Percentiles rank a stretch among this genome's conserved stretches.
These are phyloP conservation scores for Sporothrix inflata DNA, from an alignment of 2,329 filamentous ascomycete genomes.

Conservation along the genomic window DNA sequence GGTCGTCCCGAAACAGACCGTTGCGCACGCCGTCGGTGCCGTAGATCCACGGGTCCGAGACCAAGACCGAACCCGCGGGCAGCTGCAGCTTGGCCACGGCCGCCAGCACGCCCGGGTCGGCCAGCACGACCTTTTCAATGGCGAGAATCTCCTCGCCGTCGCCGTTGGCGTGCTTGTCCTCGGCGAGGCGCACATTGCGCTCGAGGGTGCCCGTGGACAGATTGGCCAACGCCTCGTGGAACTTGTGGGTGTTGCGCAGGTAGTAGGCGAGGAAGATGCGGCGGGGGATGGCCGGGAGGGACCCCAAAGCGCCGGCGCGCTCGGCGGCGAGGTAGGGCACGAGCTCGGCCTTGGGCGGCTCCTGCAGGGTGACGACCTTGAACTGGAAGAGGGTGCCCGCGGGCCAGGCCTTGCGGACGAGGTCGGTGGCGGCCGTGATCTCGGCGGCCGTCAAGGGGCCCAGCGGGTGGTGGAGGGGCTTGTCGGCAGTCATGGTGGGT, in stretches of 20 bases:
- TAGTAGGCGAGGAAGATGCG: constrained; percentile 62
- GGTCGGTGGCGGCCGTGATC: constrained; percentile 53
- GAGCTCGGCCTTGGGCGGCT: constrained; percentile 58
- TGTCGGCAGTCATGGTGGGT: constrained; percentile 22
- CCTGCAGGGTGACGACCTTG: constrained; percentile 64
- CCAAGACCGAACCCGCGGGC: constrained; percentile 60
- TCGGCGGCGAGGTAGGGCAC: constrained; percentile 52
- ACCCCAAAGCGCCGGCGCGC: constrained; percentile 42
- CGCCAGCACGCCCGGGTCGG: constrained; percentile 59
- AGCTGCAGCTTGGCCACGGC: constrained; percentile 65
- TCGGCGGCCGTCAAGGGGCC: constrained; percentile 62
- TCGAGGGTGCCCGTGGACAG: constrained; percentile 55
- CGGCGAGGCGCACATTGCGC: constrained; percentile 60
- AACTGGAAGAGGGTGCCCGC: constrained; percentile 60
- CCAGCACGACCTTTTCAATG: constrained; percentile 59
- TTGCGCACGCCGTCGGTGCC: constrained; percentile 52
- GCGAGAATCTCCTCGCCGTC: constrained; percentile 63
- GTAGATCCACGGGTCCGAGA: constrained; percentile 68
- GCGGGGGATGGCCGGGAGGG: constrained; percentile 49
- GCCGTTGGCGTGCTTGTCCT: constrained; percentile 60
- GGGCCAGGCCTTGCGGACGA: constrained; percentile 60
- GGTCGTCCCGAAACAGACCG: constrained; percentile 31
- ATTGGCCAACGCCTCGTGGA: constrained; percentile 63
- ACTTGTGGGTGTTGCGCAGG: constrained; percentile 62
- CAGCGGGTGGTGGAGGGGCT: constrained; percentile 53